Base-by-base conservation (phyloP, 2,329 filamentous ascomycete species). In the Ophidiomyces ophidiicola region DNA sequence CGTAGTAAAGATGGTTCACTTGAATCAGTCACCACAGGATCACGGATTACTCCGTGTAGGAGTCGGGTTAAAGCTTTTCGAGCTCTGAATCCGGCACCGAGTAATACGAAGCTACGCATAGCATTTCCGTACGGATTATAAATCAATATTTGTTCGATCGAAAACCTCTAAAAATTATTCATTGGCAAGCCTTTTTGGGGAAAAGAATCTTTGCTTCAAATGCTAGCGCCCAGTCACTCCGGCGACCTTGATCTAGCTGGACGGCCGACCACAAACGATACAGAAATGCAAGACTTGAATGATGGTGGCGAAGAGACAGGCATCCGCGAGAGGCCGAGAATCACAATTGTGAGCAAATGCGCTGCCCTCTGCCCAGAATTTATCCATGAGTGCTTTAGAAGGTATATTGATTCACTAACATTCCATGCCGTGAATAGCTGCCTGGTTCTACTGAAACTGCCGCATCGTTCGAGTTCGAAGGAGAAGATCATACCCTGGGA, bases 401-500 rank as follows among this genome's bases (percentile, higher is more conserved):
- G 8, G n/a, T 18, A 12, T 18, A 17, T 20, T 36, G 15, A 15
- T 28, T 15, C 23, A 20, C 38, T 34, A 36, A 26, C 18, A 14
- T 32, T 31, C 26, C 19, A n/a, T 24, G 39, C 21, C 33, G 12
- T 41, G n/a, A n/a, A 37, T 45, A 94, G 88, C 69, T 94, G 19
- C 81, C 85, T 24, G 87, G 87, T 33, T 82, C 83, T 40, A 81
- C 63, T 11, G 82, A 88, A 35, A 88, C 81, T 6, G 87, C 87
- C 3, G 90, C 90, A 20, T 94, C 86, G 11, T 98, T 96, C 58
- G 84, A 96, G 58, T 93, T 98, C 53, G 76, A 82, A 44, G 79
- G 84, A 32, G 90, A 98, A 66, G 86, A 92, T 30, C 90, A 98
- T 62, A 98, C 90, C 0, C 69, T 98, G 37, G 90, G 90, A 19